phyloP scores from a whole-genome alignment of 805 yeast genomes.

The Sugiyamaella marilandica region DNA sequence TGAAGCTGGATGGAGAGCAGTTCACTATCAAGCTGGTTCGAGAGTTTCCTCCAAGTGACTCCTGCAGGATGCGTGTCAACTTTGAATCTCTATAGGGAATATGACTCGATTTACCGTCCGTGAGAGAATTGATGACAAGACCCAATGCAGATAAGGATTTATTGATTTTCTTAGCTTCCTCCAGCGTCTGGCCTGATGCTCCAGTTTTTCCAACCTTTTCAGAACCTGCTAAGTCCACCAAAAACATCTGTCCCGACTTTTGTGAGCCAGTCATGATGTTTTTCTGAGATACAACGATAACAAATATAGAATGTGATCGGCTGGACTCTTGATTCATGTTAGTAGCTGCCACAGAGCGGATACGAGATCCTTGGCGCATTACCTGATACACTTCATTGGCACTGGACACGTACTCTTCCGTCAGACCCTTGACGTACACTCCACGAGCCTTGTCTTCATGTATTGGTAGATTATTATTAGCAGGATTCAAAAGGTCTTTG shows the following conservation, averaged over 20 bases:
- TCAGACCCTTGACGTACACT: conserved; percentile 65
- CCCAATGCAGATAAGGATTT: conserved; percentile 74
- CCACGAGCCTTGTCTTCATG: conserved; percentile 65
- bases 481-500: conserved; percentile 57
- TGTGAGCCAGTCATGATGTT: conserved; percentile 49
- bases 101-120: conserved; percentile 62
- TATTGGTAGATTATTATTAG: conserved; percentile 42
- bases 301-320: conserved; percentile 76
- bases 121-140: conserved; percentile 71
- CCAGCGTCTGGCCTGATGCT: conserved; percentile 65
- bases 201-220: conserved; percentile 77
- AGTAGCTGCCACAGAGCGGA: conserved; percentile 54
- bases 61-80: conserved; percentile 71
- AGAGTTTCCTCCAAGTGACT: conserved; percentile 78
- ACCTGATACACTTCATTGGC: conserved; percentile 54
- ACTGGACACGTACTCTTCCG: conserved; percentile 54
- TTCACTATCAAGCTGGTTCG: conserved; percentile 68
- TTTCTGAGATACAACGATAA: conserved; percentile 61
- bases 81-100: conserved; percentile 76
- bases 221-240: conserved; percentile 85
- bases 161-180: conserved; percentile 83
- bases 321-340: conserved; percentile 70
- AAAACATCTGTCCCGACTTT: conserved; percentile 58
- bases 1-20: conserved; percentile 58
- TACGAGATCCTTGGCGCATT: conserved; percentile 53